phyloP scores from a whole-genome alignment of 2,329 filamentous ascomycete species.

The Bipolaris bicolor region DNA sequence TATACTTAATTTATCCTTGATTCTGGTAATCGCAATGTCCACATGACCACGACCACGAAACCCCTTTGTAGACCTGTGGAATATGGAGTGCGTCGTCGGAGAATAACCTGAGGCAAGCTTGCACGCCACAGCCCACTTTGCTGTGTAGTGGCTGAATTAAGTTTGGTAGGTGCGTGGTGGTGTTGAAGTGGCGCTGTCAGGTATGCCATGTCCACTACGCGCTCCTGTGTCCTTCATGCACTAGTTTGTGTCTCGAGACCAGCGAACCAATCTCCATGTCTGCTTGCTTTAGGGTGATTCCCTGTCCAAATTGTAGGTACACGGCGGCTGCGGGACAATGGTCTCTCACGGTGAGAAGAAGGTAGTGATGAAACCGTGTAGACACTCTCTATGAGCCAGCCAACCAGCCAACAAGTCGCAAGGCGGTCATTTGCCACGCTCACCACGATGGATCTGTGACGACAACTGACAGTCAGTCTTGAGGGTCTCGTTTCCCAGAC shows the following conservation, averaged over 20 bases:
- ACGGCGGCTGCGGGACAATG: background rate
- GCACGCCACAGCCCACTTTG: conserved; percentile 8
- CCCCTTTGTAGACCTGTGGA: conserved; percentile 19
- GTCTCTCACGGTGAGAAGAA: background rate
- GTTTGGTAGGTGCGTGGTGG: conserved; percentile 7
- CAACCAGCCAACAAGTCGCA: background rate
- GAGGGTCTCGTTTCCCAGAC: background rate
- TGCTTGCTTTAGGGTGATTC: background rate
- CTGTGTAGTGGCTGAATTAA: conserved; percentile 7
- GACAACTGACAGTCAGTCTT: background rate
- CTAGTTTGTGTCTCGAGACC: conserved; percentile 2
- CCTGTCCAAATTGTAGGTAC: background rate
- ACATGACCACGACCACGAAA: conserved; percentile 7
- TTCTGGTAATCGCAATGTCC: conserved; percentile 13
- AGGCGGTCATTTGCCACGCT: background rate
- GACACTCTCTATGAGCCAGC: background rate
- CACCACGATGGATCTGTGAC: background rate
- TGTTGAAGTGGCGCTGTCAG: conserved; percentile 26
- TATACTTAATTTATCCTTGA: conserved; percentile 20
- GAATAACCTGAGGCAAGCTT: conserved; percentile 26
- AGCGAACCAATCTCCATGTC: background rate
- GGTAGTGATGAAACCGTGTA: background rate
- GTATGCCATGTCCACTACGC: background rate
- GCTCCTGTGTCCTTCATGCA: conserved; percentile 7
- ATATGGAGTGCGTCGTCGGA: conserved; percentile 26